phyloP scores from a whole-genome alignment of 768 basidiomycete genomes.

The Daedaleopsis sinensis region DNA sequence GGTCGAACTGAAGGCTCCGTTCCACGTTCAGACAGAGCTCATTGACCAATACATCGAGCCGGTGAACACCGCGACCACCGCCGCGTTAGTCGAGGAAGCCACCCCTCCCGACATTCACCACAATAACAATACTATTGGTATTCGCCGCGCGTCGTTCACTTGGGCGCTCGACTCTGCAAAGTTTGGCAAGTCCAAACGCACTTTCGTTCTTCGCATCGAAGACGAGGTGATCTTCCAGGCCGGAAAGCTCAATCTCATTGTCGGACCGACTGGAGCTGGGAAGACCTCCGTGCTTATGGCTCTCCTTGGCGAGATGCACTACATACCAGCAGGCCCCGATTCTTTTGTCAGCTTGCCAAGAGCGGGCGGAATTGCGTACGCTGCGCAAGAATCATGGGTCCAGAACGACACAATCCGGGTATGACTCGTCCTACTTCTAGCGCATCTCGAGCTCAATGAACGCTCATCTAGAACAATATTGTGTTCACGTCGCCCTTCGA shows the following conservation, averaged over 20 bases:
- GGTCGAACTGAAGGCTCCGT: neutral
- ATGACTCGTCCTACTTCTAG: neutral
- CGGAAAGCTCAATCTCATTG: constrained; percentile 33
- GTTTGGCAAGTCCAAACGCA: constrained; percentile 1
- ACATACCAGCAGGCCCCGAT: constrained; percentile 32
- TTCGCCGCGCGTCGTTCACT: constrained; percentile 23
- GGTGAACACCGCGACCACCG: neutral
- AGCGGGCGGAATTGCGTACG: constrained; percentile 47
- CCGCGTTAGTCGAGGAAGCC: neutral
- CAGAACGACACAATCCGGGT: constrained; percentile 46
- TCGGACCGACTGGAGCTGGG: constrained; percentile 36
- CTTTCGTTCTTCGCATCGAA: constrained; percentile 32
- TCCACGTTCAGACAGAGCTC: constrained; percentile 22
- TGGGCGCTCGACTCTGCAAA: constrained; percentile 12
- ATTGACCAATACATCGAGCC: constrained; percentile 20
- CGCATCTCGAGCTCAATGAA: too few relatives aligned
- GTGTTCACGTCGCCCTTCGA: constrained; percentile 50
- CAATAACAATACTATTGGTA: constrained; percentile 14
- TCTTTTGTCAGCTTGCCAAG: constrained; percentile 48
- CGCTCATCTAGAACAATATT: constrained; percentile 45
- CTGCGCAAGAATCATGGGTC: constrained; percentile 54
- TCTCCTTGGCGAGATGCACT: constrained; percentile 37
- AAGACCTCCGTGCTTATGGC: constrained; percentile 39
- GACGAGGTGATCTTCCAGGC: constrained; percentile 31
- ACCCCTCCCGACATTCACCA: constrained; percentile 3